phyloP scores from a whole-genome alignment of 139 green algal species.

The Chlamydomonas urium region DNA sequence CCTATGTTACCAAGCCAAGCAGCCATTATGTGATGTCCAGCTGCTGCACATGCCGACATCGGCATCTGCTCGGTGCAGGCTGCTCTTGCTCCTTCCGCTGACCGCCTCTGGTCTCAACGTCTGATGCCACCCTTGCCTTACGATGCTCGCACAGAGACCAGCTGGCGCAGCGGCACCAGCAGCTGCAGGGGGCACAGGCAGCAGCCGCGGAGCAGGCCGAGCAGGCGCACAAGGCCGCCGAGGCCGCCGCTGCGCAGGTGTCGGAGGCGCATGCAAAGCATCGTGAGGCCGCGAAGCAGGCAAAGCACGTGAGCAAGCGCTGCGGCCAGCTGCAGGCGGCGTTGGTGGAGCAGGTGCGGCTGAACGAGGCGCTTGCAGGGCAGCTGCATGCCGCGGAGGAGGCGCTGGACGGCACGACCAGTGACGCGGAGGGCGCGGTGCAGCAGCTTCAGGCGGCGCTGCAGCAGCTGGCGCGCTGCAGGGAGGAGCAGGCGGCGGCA shows the following conservation, averaged over 20 bases:
- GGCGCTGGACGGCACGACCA: neutral
- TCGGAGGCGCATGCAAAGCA: neutral
- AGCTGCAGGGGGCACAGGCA: neutral
- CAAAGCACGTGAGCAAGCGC: neutral
- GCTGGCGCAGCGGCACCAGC: neutral
- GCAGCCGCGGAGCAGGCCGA: neutral
- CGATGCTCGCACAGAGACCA: slow-evolving; percentile 4
- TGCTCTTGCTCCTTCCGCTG: too few species aligned
- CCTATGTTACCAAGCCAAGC: too few species aligned
- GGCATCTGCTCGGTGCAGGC: too few species aligned
- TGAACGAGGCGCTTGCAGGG: neutral
- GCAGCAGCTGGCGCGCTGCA: neutral
- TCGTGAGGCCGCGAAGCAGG: neutral
- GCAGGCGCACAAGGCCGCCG: neutral
- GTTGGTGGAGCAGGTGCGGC: neutral
- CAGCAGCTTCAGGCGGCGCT: slow-evolving; percentile 3
- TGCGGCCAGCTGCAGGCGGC: neutral
- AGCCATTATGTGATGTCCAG: too few species aligned
- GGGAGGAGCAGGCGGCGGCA: neutral
- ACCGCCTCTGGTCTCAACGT: too few species aligned
- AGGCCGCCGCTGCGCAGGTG: neutral
- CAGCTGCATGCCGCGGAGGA: neutral
- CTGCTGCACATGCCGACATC: too few species aligned
- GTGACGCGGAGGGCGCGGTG: neutral
- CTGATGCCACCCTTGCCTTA: too few species aligned